Conservation (phyloP, 345 rosid species). For the Populus pruinosa region DNA sequence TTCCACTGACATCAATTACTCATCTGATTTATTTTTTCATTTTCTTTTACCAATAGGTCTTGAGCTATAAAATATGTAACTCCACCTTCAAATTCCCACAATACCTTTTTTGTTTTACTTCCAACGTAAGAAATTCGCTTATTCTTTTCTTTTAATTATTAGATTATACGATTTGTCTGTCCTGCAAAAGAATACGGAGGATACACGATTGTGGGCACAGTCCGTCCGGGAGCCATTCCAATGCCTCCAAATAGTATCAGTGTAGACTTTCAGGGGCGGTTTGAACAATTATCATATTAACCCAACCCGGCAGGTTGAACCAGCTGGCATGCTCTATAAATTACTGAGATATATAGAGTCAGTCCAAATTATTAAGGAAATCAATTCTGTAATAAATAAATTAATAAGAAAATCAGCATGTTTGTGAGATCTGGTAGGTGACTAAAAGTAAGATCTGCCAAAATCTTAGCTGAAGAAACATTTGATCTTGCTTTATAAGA, state of each 20-base stretch:
- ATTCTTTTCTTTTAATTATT: not conserved
- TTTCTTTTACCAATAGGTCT: not conserved
- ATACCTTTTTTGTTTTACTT: not conserved
- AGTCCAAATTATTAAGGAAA: not conserved
- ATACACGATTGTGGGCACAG: not conserved
- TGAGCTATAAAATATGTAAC: not conserved
- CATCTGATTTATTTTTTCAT: not conserved
- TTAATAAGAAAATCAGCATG: no score
- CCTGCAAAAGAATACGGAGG: not conserved
- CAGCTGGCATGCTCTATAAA: not conserved
- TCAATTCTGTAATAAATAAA: no score
- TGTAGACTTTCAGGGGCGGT: no score
- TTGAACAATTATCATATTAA: no score
- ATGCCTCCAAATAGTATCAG: no score
- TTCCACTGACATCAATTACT: not conserved
- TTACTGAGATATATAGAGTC: no score
- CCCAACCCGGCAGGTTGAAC: not conserved
- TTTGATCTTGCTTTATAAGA: not conserved
- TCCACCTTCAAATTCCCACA: not conserved
- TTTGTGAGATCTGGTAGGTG: not conserved
- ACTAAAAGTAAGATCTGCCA: no score
- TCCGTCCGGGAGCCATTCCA: not conserved
- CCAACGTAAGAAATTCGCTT: no score
- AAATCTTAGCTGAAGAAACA: not conserved
- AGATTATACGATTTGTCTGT: not conserved